Conservation (phyloP, 2,329 filamentous ascomycete genomes). For the Helminthosporium solani region DNA sequence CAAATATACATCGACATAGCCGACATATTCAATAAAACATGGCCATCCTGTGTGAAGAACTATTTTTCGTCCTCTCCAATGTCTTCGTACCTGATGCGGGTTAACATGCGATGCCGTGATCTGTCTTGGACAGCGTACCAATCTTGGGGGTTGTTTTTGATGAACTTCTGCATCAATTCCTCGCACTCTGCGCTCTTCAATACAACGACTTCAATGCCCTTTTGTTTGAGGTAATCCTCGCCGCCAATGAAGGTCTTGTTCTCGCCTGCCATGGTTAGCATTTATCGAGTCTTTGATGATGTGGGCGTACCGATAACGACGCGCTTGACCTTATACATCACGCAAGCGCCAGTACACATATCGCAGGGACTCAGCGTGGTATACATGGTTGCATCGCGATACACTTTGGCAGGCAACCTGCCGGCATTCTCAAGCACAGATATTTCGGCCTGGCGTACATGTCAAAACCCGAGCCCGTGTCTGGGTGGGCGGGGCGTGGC, state of each 20-base stretch:
- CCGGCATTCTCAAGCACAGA: constrained; percentile 74
- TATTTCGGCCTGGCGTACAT: constrained; percentile 72
- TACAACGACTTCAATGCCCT: constrained; percentile 73
- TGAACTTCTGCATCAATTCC: constrained; percentile 70
- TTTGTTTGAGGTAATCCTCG: constrained; percentile 66
- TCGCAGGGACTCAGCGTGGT: constrained; percentile 78
- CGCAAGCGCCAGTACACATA: constrained; percentile 78
- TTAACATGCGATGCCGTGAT: constrained; percentile 1
- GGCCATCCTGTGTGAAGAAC: background rate
- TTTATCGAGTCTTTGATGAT: background rate
- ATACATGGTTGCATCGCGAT: constrained; percentile 77
- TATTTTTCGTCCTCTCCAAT: constrained; percentile 33
- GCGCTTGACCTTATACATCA: constrained; percentile 71
- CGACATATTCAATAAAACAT: background rate
- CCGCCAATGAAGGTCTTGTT: constrained; percentile 74
- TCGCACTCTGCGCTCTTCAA: constrained; percentile 65
- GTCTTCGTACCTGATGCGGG: constrained; percentile 29
- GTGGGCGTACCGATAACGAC: constrained; percentile 63
- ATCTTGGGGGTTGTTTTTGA: constrained; percentile 68
- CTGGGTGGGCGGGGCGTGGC: background rate
- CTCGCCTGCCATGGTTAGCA: constrained; percentile 48
- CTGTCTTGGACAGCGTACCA: constrained; percentile 63
- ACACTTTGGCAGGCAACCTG: constrained; percentile 66
- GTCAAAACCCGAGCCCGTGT: constrained; percentile 11
- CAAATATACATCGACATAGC: constrained; percentile 29